Base-by-base conservation (phyloP, 805 yeast genomes). In the Hanseniaspora occidentalis region DNA sequence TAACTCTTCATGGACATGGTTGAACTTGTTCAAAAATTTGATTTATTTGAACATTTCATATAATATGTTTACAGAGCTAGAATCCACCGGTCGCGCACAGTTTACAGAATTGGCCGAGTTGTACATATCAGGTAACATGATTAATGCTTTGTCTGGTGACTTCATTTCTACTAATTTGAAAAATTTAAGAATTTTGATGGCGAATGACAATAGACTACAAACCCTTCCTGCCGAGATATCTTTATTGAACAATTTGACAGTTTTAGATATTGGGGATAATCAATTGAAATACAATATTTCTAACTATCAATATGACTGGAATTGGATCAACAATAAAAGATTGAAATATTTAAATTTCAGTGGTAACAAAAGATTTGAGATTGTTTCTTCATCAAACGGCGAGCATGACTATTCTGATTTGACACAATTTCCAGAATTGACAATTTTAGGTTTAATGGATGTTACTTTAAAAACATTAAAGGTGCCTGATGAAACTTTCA, bases 261-360 rank as follows among this genome's bases (percentile, higher is more conserved):
- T 77, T 8, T 68, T 92, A 27, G 99, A 92, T 62, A 92, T 84
- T 14, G 95, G 96, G 3, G 83, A 94, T 2, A 92, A 92, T 57
- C 79, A 78, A 45, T 66, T 92, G 60, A 83, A 86, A 52, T 92
- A 92, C 60, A 92, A 92, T 51, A 85, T 89, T 42, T 81, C 92
- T 3, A 92, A 92, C 58, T 84, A 86, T 72, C 94, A 92, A 13
- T 89, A 84, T 54, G 98, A 92, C 57, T 92, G 97, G 96, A 92
- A 85, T 60, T 92, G 98, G 98, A 78, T 81, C 50, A 78, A 77
- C 66, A 92, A 92, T 54, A 66, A 71, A 40, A 74, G 76, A 33
- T 66, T 92, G 58, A 75, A 69, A 49, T 86, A 81, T 51, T 70
- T 92, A 55, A 92, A 89, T 57, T 79, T 92, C 43, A 85, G 96